These are phyloP conservation scores for Toxoplasma gondii DNA, from an alignment of 169 alveolate genomes.

Conservation along the genomic window DNA sequence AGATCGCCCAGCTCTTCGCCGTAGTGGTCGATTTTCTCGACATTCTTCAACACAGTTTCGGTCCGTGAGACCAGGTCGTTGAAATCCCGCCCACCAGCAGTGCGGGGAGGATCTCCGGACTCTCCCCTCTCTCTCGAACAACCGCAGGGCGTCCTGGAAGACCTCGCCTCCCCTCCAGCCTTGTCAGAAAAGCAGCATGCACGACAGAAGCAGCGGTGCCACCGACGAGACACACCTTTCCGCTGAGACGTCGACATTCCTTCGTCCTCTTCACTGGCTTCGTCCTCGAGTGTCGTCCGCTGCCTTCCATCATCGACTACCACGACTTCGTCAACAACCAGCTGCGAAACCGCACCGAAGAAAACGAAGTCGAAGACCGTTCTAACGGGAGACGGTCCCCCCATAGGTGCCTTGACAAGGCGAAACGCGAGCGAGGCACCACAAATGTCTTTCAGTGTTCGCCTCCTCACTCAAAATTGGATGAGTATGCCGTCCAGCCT, in stretches of 20 bases:
- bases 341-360: not conserved
- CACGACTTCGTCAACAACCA: not conserved
- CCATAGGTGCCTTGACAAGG: too few species aligned
- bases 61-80: not conserved
- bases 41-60: not conserved
- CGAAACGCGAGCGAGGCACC: too few species aligned
- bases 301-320: not conserved
- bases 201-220: conserved; percentile 14
- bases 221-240: not conserved
- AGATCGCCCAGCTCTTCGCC: conserved; percentile 38
- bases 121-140: not conserved
- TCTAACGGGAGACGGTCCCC: too few species aligned
- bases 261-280: not conserved
- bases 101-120: not conserved
- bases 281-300: not conserved
- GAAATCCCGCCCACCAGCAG: not conserved
- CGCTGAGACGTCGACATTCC: not conserved
- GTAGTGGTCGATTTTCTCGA: not conserved
- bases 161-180: not conserved
- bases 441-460: too few species aligned
- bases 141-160: not conserved
- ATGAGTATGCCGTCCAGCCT: too few species aligned
- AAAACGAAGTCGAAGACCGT: too few species aligned
- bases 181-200: not conserved
- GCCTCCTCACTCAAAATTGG: too few species aligned